Evolutionary conservation across 352 stramenopile species (phyloP), one percentile per base, ranked within the genome.

Genomic region (Phytophthora tubulina): DNA sequence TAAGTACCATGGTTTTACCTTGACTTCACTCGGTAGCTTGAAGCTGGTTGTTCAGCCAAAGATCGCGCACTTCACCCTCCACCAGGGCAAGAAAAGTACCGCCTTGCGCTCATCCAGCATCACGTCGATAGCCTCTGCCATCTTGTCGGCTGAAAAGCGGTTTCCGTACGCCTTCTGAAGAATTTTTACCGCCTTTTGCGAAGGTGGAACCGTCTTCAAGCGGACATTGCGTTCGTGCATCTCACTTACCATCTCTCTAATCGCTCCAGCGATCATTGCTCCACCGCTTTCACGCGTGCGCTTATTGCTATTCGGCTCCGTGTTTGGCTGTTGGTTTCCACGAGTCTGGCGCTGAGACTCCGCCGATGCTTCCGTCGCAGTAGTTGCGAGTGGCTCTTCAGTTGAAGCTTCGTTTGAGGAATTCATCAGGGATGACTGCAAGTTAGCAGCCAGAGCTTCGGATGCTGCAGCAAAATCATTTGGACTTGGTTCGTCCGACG

Each of bases 61-160:
- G 6, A 44, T 68, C 57, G 13, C 65, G 50, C 2, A 39, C 56
- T 36, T 42, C n/a, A 17, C 66, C 52, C 7, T 38, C 66, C 13
- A 61, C 53, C 58, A 73, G 64, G 0, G 39, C 65, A 27, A 66
- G 14, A 50, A 72, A 61, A 42, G 45, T 35, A 6, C 48, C 3
- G 54, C 54, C 54, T 64, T 72, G 11, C 49, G 50, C n/a, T 65
- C 63, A 42, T 65, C 54, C 6, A 72, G 36, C 46, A 72, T 66
- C 2, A 72, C 27, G n/a, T 62, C 38, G 11, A 62, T 15, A 27
- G 21, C 21, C 21, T 27, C 21, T 8, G 30, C 27, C 14, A 62
- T 48, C 4, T 50, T 41, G 9, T 7, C 11, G 7, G 39, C 30
- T 10, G 2, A 27, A 49, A 48, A 32, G 21, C 27, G 2, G 15